These are phyloP conservation scores for Aspergillus aculeatus DNA, from an alignment of 2,329 filamentous ascomycete species.

Conservation along the genomic window DNA sequence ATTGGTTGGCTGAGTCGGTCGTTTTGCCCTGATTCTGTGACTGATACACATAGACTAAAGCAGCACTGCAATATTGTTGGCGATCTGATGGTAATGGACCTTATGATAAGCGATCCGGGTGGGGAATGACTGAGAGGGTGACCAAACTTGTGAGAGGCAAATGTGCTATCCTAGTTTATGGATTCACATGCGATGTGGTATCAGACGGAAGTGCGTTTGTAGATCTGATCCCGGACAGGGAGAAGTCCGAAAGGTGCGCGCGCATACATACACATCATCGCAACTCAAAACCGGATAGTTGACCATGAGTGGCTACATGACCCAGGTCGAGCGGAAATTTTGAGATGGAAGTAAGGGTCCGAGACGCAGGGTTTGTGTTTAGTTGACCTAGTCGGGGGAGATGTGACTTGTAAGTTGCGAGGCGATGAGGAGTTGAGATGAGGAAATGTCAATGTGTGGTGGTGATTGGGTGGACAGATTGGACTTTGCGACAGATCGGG, in stretches of 20 bases:
- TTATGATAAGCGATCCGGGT: background rate
- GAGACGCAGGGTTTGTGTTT: background rate
- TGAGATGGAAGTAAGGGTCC: background rate
- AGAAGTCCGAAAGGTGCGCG: background rate
- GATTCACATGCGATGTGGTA: background rate
- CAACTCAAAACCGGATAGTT: background rate
- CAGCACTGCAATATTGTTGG: background rate
- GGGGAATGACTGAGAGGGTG: background rate
- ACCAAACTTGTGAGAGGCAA: background rate
- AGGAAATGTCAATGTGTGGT: background rate
- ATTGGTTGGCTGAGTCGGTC: background rate
- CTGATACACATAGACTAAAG: background rate
- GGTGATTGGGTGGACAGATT: background rate
- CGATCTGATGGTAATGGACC: background rate
- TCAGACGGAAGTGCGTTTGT: background rate
- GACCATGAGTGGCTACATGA: background rate
- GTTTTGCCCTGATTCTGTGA: background rate
- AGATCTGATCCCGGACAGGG: background rate
- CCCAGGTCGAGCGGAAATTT: background rate
- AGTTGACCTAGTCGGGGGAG: background rate
- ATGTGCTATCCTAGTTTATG: background rate
- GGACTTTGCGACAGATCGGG: background rate
- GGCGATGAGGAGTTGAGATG: background rate
- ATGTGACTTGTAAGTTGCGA: background rate
- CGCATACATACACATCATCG: too few species aligned